These are phyloP conservation scores for Alternaria viburni DNA, from an alignment of 2,329 filamentous ascomycete genomes.

Conservation along the genomic window DNA sequence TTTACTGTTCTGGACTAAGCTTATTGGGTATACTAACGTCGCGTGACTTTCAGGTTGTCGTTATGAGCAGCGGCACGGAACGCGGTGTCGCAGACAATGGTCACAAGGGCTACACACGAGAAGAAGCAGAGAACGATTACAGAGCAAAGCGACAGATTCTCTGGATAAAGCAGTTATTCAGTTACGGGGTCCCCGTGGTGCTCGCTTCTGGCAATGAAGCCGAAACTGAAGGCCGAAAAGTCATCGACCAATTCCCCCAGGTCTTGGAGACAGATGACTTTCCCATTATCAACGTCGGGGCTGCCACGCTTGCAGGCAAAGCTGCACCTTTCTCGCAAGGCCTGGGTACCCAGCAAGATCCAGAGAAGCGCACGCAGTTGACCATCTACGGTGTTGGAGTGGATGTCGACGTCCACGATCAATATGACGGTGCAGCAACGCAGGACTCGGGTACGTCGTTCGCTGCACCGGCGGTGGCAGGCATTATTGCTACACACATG, in stretches of 20 bases:
- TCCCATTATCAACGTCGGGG: not conserved
- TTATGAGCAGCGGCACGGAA: not conserved
- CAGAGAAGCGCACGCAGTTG: not conserved
- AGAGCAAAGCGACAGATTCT: not conserved
- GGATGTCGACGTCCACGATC: not conserved
- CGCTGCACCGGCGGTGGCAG: not conserved
- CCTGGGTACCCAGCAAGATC: not conserved
- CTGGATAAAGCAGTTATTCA: not conserved
- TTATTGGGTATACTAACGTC: not conserved
- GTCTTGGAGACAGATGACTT: not conserved
- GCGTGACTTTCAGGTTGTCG: not conserved
- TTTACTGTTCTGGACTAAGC: not conserved
- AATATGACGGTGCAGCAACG: not conserved
- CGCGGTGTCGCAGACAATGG: not conserved
- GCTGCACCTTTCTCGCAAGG: not conserved
- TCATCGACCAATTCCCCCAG: not conserved
- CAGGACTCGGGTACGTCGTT: not conserved
- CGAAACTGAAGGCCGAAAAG: not conserved
- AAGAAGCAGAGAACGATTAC: not conserved
- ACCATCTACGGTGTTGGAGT: not conserved
- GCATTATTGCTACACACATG: not conserved
- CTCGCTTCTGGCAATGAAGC: not conserved
- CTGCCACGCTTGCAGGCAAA: not conserved
- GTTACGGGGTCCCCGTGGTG: not conserved
- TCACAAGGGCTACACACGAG: not conserved